These are phyloP conservation scores for Sonneratia caseolaris DNA, from an alignment of 345 rosid genomes.

Conservation along the genomic window DNA sequence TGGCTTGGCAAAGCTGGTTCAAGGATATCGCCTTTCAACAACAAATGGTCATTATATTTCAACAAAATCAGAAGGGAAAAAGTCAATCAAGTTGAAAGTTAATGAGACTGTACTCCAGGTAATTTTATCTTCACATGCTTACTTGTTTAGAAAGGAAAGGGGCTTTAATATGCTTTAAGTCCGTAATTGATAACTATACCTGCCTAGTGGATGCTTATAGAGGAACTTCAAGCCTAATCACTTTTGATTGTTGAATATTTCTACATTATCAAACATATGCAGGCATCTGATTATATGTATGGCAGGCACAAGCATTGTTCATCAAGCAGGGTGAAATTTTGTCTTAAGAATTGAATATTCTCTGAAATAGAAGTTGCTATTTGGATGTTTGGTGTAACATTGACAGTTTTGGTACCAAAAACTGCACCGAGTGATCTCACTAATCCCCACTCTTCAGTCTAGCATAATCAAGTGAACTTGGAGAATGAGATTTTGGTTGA, in stretches of 20 bases:
- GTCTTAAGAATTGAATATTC: background rate
- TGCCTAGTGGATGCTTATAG: background rate
- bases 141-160: background rate
- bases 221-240: background rate
- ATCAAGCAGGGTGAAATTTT: too few relatives aligned
- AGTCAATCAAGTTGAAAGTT: constrained; percentile 68
- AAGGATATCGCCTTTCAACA: constrained; percentile 61
- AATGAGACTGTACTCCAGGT: constrained; percentile 90
- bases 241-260: background rate
- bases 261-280: background rate
- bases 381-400: background rate
- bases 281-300: background rate
- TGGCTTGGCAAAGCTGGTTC: constrained; percentile 78
- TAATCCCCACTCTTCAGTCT: background rate
- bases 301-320: too few relatives aligned
- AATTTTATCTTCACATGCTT: constrained; percentile 1
- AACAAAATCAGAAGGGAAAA: constrained; percentile 80
- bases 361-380: background rate
- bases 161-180: background rate
- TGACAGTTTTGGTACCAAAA: background rate
- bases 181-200: background rate
- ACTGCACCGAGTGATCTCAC: background rate
- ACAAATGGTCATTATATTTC: constrained; percentile 77
- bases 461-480: background rate
- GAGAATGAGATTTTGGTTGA: background rate